Conservation (phyloP, 768 basidiomycete genomes). For the Nidula microcarpa region DNA sequence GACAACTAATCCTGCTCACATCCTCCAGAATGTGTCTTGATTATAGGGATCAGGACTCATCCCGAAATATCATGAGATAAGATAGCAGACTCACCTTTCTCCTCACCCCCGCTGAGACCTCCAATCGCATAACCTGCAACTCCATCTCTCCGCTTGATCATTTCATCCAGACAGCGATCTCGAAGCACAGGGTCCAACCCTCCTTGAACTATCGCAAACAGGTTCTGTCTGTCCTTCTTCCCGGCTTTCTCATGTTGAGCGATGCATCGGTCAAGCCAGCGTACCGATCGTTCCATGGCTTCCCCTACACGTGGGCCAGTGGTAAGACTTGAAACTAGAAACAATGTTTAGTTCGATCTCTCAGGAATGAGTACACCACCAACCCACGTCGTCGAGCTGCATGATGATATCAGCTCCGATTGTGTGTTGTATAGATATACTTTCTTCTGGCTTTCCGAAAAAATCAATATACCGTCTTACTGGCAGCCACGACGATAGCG, state of each 20-base stretch:
- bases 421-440: conserved; percentile 84
- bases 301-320: conserved; percentile 80
- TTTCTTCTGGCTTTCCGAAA: conserved; percentile 73
- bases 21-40: conserved; percentile 75
- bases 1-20: conserved; percentile 44
- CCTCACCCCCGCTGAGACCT: conserved; percentile 88
- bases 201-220: conserved; percentile 92
- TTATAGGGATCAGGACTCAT: background rate
- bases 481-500: conserved; percentile 3
- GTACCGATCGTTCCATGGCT: conserved; percentile 83
- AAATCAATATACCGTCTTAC: background rate
- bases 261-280: conserved; percentile 91
- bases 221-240: conserved; percentile 64
- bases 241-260: conserved; percentile 68
- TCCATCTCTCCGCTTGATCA: conserved; percentile 70
- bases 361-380: conserved; percentile 18
- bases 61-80: background rate
- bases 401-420: conserved; percentile 95
- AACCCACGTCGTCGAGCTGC: conserved; percentile 91
- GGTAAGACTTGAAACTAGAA: conserved; percentile 73
- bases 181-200: conserved; percentile 72
- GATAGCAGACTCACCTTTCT: conserved; percentile 59
- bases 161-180: conserved; percentile 74
- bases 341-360: conserved; percentile 1
- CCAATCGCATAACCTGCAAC: conserved; percentile 92